phyloP scores from a whole-genome alignment of 2,329 filamentous ascomycete genomes.

The Pseudocercospora musae region DNA sequence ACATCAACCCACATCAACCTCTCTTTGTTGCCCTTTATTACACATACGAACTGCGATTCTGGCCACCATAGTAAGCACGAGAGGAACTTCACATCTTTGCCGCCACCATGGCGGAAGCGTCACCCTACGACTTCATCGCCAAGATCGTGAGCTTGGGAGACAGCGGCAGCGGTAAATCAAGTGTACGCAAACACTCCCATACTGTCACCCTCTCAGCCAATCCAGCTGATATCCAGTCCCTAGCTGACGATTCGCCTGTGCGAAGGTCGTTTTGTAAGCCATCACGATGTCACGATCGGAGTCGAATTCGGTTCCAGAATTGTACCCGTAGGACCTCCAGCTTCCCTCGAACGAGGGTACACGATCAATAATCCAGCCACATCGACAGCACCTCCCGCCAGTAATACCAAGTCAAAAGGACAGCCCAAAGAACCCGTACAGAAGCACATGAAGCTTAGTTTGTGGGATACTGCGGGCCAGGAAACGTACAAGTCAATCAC shows the following conservation, averaged over 20 bases:
- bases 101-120: constrained; percentile 17
- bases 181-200: constrained; percentile 43
- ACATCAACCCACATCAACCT: not conserved
- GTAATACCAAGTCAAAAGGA: constrained; percentile 34
- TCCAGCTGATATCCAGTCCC: constrained; percentile 23
- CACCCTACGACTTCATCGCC: constrained; percentile 95
- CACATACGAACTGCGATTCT: not conserved
- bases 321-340: constrained; percentile 82
- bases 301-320: constrained; percentile 94
- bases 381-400: constrained; percentile 16
- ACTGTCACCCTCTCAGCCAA: constrained; percentile 19
- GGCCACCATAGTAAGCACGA: not conserved
- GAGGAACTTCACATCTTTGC: not conserved
- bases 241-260: constrained; percentile 89
- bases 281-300: constrained; percentile 96
- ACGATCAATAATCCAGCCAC: constrained; percentile 51
- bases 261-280: constrained; percentile 89
- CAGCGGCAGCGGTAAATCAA: constrained; percentile 91
- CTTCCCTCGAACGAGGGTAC: constrained; percentile 53
- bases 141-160: constrained; percentile 98
- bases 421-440: constrained; percentile 44
- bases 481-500: constrained; percentile 98
- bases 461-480: constrained; percentile 96
- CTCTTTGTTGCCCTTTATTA: not conserved
- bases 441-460: constrained; percentile 85